Evolutionary conservation across 2,329 filamentous ascomycete species (phyloP), one percentile per base, ranked within the genome.

Genomic region (Leptosphaerulina australis): DNA sequence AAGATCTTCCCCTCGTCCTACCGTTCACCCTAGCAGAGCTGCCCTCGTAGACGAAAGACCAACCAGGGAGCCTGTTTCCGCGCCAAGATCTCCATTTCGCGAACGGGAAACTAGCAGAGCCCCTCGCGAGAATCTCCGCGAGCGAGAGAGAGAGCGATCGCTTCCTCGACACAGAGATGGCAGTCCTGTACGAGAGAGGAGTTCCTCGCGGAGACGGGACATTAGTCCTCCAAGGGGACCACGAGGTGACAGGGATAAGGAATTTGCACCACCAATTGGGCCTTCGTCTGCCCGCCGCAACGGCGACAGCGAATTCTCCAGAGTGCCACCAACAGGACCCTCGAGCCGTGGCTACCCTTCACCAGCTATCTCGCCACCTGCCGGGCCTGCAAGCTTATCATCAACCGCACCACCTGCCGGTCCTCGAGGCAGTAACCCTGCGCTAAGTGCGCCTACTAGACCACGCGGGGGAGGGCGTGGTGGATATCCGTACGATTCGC

Each of bases 1-100:
- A 48, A 78, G 83, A 38, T 85, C 85, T 7, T 87, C 85, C 5
- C 85, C 85, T 12, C 48, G 48, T 5, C 81, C 76, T 20, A 69
- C 75, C 10, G 70, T 81, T 11, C 81, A 84, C 60, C 77, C 79
- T 12, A 84, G 83, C 56, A 77, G 81, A 58, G 65, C 76, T 39
- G 76, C 74, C 37, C 62, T 77, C 14, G 66, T 74, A 44, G 63
- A 64, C 11, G 63, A 66, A 2, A 53, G 55, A 18, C 38, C 56
- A 18, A 36, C 38, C 12, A 58, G 74, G 53, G 62, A 69, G 14
- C 56, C 69, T 47, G 58, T 64, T 20, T 73, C 64, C 17, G 66
- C 66, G 18, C 70, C 62, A 26, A 62, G 62, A 36, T 72, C 70
- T 17, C 71, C 69, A 0, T 67, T 59, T 39, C 70, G 66, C 21